phyloP scores from a whole-genome alignment of 257 asterid species.

The Oldenlandia corymbosa region DNA sequence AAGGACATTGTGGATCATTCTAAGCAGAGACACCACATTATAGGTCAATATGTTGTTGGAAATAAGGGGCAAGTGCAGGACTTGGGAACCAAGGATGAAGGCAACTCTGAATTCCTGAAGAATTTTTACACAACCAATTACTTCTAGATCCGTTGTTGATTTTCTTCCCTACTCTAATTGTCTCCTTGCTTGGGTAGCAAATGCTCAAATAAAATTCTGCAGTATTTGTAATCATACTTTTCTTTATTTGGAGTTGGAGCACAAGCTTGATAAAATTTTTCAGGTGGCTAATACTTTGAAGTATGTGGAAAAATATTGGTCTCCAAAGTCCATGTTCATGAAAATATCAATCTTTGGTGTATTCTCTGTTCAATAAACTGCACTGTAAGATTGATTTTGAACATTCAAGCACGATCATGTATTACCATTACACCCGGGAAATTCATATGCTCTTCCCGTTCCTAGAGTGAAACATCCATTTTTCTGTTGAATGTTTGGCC shows the following conservation, averaged over 20 bases:
- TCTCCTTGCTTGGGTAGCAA: background rate
- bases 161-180: background rate
- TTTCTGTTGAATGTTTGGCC: too few relatives aligned
- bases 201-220: background rate
- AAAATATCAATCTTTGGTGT: too few relatives aligned
- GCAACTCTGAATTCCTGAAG: constrained; percentile 59
- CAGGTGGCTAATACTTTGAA: background rate
- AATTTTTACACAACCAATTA: constrained; percentile 76
- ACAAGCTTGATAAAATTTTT: background rate
- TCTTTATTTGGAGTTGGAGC: background rate
- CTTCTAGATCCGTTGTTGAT: constrained; percentile 29
- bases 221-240: background rate
- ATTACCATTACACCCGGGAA: too few relatives aligned
- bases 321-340: background rate
- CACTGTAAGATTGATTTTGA: too few relatives aligned
- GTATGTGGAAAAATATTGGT: background rate
- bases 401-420: too few relatives aligned
- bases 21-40: constrained; percentile 88
- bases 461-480: too few relatives aligned
- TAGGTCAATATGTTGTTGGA: constrained; percentile 73
- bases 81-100: constrained; percentile 42
- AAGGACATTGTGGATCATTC: constrained; percentile 72
- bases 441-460: too few relatives aligned
- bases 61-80: constrained; percentile 41
- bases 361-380: too few relatives aligned